Evolutionary conservation across 352 stramenopile genomes (phyloP), one percentile per base, ranked within the genome.

Genomic region (Elongisporangium prolatum): DNA sequence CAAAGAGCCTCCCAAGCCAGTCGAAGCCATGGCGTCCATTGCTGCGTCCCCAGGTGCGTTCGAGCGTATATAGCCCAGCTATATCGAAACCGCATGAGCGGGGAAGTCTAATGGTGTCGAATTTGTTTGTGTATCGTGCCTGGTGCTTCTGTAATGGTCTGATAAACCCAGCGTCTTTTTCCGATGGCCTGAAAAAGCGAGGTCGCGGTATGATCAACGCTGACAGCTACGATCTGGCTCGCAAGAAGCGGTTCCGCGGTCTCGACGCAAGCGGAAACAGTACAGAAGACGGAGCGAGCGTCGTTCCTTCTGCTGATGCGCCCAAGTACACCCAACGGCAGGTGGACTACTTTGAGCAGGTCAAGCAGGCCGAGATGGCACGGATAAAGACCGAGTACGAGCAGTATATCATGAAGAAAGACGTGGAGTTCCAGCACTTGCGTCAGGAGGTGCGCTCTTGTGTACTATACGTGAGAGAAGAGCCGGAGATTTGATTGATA

Each of bases 251-350:
- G 21, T 81, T 72, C 52, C 78, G 78, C n/a, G 66, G 57, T 9
- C 47, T 51, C 17, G 55, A 60, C 18, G 55, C 48, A 28, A 20
- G 47, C 8, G 44, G 44, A 18, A 57, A 53, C 52, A 40, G 14
- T 44, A 56, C 11, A 5, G 61, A 69, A 18, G 37, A 47, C 3
- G 57, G 34, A 21, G 55, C 56, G 22, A 57, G 50, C 16, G 14
- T 50, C 4, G 65, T 73, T 53, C 69, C 74, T 8, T 56, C 60
- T 2, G 65, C 77, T 5, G 84, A 92, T 54, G 65, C 87, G 56
- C 71, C 81, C 65, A 94, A 93, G 74, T 95, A 89, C 69, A 89
- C 80, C 52, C 86, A 95, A 60, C 77, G 86, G 28, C 86, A 95
- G 44, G 82, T 95, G 20, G 86, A 93, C 53, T 95, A 89, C 74